Evolutionary conservation across 768 basidiomycete genomes (phyloP), one percentile per base, ranked within the genome.

Genomic region (Rhodotorula sphaerocarpa): DNA sequence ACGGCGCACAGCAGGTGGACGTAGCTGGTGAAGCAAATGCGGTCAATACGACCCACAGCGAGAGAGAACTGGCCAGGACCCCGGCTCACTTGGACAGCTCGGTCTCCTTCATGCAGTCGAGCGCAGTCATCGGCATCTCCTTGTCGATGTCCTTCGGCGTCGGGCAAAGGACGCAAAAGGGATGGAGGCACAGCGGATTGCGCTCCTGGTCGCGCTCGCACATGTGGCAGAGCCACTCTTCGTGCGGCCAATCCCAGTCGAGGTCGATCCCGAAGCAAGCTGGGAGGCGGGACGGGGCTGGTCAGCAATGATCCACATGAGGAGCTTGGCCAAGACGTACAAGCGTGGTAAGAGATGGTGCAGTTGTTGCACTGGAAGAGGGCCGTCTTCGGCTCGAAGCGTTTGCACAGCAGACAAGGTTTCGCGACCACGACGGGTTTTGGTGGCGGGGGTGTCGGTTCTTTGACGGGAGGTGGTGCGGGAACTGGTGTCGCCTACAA

Each of bases 1-100:
- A 88, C 83, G 4, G 91, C 83, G 77, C 93, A 97, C 6, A 95
- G 76, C 36, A 91, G 79, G 73, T 97, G 93, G 1, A 84, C 84
- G 45, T 50, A 70, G 57, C 71, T 72, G 50, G 6, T 21, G 16
- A 43, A 23, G 12, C n/a, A 23, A 12, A 23, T 9, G 28, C 15
- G n/a, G 18, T 15, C 46, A 28, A 21, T 18, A 3, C 16, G 2
- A 16, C 18, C 12, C 34, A 20, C 21, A 10, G 21, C 2, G 23
- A 28, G 30, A 0, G 23, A 15, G 23, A 27, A 28, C 9, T 39
- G 36, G 10, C 16, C 36, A 10, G 3, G 36, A 53, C n/a, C n/a
- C n/a, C n/a, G n/a, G n/a, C 69, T 14, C 31, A 72, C 71, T 65
- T 59, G 48, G 57, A 46, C 33, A 31, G 21, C 42, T 72, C 70